These are phyloP conservation scores for Ochromonas danica DNA, from an alignment of 108 stramenopile species.

Conservation along the genomic window DNA sequence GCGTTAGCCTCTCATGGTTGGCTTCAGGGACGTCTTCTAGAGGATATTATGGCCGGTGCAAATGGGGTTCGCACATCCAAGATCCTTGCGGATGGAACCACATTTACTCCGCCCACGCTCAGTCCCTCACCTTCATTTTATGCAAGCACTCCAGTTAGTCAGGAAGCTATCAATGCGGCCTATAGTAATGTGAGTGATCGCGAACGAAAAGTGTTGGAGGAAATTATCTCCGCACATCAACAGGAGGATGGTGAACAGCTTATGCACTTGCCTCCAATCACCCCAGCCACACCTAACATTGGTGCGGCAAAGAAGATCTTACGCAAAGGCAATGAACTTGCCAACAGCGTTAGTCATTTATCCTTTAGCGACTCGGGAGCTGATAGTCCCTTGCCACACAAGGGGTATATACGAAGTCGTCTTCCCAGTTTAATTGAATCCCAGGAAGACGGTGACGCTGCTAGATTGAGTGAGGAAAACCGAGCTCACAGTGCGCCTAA, in stretches of 20 bases:
- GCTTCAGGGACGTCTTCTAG: not conserved
- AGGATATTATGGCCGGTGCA: not conserved
- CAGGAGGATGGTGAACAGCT: not conserved
- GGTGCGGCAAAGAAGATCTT: conserved; percentile 26
- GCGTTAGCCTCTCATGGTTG: conserved; percentile 19
- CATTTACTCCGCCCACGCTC: not conserved
- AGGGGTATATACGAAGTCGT: no score
- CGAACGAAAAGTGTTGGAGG: conserved; percentile 4
- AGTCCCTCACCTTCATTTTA: not conserved
- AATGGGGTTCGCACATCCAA: no score
- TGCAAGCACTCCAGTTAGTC: not conserved
- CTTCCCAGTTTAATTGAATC: no score
- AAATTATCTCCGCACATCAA: not conserved
- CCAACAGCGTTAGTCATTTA: no score
- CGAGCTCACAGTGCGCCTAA: no score
- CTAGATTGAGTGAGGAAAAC: no score
- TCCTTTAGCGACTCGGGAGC: no score
- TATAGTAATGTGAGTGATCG: not conserved
- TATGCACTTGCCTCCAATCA: conserved; percentile 22
- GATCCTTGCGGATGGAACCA: not conserved
- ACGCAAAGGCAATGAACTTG: conserved; percentile 23
- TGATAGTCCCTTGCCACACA: no score
- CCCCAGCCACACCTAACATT: conserved; percentile 24
- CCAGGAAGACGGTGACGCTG: no score
- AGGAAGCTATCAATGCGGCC: not conserved